Base-by-base conservation (phyloP, 169 alveolate genomes). In the Eimeria tenella region DNA sequence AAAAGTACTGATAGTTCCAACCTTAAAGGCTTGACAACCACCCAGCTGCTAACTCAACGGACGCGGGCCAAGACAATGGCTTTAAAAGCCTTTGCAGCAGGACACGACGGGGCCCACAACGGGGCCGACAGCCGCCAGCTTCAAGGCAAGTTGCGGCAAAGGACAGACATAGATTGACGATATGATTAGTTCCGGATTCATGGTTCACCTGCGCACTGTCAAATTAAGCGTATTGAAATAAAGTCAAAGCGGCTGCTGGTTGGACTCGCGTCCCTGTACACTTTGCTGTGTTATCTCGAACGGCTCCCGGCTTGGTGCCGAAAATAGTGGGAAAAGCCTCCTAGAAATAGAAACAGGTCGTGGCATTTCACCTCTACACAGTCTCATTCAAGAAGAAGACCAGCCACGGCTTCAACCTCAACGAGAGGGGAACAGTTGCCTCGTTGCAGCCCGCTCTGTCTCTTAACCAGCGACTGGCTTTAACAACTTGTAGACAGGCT, bases 361-460 rank as follows among this genome's bases (percentile, higher is more conserved):
- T 19, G n/a, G 63, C 65, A 52, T 75, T 50, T 75, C n/a, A 15
- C 52, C 63, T 49, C 21, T 52, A 75, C 65, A 75, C 86, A n/a
- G 50, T 63, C n/a, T 10, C 42, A 31, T 31, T 31, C 42, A 31
- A 31, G 42, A 31, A 31, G 42, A 31, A 31, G 42, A 31, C 0
- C 86, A 75, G 62, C 3, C 86, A 75, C 49, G 8, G 9, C 19
- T 19, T 52, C n/a, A n/a, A 60, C 19, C 52, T 75, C 23, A 49
- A 50, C 86, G 49, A 31, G 42, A 63, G 86, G 82, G 86, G 86
- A 60, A 60, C 86, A 75, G 86, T 75, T 60, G 53, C 86, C 65
- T 75, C 65, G 86, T 63, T 50, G 65, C 86, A n/a, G 86, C 86
- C 86, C 21, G 65, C 53, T 63, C 11, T 75, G 21, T 50, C 65